Conservation (phyloP, 176 grass and related monocot species). For the Themeda triandra region DNA sequence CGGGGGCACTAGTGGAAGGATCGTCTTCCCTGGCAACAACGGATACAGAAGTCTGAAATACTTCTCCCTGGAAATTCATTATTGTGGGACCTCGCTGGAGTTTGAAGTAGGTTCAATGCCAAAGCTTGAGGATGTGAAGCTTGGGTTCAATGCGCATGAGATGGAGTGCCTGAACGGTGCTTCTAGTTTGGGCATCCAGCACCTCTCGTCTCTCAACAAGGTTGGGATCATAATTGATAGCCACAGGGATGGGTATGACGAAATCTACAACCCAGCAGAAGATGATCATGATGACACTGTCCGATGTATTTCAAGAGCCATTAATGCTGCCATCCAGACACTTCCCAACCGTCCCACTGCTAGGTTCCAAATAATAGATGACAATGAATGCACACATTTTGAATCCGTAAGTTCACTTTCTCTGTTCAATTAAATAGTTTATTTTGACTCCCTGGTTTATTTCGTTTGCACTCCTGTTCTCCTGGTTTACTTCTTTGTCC, state of each 20-base stretch:
- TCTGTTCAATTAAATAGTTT: too few relatives aligned
- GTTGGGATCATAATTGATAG: not conserved
- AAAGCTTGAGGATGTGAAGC: not conserved
- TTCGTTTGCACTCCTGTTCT: too few relatives aligned
- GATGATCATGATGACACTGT: too few relatives aligned
- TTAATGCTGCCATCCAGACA: too few relatives aligned
- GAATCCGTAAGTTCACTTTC: too few relatives aligned
- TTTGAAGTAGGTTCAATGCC: slow-evolving; percentile 14
- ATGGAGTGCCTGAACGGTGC: slow-evolving; percentile 8
- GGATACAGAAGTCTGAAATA: slow-evolving; percentile 19
- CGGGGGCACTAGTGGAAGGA: not conserved
- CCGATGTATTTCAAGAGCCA: too few relatives aligned
- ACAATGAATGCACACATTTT: too few relatives aligned
- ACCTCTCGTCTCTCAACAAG: slow-evolving; percentile 6
- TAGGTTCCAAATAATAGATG: too few relatives aligned
- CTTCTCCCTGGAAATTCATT: not conserved
- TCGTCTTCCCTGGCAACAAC: not conserved
- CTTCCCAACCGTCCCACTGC: too few relatives aligned
- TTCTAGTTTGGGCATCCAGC: slow-evolving; percentile 4
- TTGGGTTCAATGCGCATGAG: not conserved
- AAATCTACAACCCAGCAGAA: not conserved
- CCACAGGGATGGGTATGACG: too few relatives aligned
- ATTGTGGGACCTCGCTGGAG: not conserved
- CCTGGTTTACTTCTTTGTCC: too few relatives aligned
- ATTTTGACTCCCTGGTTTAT: too few relatives aligned